Evolutionary conservation across 1,139 yeast genomes (phyloP), one percentile per base, ranked within the genome.

Genomic region (Lodderomyces elongisporus): DNA sequence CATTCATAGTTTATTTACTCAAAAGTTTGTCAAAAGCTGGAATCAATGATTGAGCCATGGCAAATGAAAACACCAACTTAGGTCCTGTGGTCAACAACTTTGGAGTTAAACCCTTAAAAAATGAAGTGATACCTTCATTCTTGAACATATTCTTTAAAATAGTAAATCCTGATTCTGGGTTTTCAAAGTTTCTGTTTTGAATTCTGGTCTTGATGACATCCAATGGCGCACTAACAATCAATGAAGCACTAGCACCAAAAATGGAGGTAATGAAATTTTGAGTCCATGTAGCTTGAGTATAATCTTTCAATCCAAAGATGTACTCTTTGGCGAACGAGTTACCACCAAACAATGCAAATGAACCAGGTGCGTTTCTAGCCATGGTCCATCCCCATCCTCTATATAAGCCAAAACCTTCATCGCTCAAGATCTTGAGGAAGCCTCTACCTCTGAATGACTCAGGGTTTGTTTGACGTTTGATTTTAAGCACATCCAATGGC

Each of bases 361-460:
- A 87, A 38, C 99, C 99, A 25, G 99, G 99, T 3, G 97, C 97
- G 58, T 91, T 91, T 75, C 99, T 81, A 32, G 99, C 99, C 49
- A 95, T 95, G 42, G 99, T 91, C 99, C 99, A 91, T 39, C 97
- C 97, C 95, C 97, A 89, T 47, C 99, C 99, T 59, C 96, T 77
- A 70, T 91, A 91, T 51, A 91, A 72, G 25, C 91, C 88, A 42
- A 87, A 74, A 15, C 98, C 98, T 66, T 93, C 98, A 55, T 91
- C 98, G 35, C 72, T 57, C 44, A 91, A 57, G 51, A 91, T 87
- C 62, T 77, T 83, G 44, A 88, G 42, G 66, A 91, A 88, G 8
- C 98, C 97, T 70, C 98, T 84, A 50, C 99, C 99, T 62, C 80
- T 82, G 77, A 91, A 91, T 16, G 98, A 71, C 62, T 91, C 98